phyloP scores from a whole-genome alignment of 306 rosid species.

The Begonia peltatifolia region DNA sequence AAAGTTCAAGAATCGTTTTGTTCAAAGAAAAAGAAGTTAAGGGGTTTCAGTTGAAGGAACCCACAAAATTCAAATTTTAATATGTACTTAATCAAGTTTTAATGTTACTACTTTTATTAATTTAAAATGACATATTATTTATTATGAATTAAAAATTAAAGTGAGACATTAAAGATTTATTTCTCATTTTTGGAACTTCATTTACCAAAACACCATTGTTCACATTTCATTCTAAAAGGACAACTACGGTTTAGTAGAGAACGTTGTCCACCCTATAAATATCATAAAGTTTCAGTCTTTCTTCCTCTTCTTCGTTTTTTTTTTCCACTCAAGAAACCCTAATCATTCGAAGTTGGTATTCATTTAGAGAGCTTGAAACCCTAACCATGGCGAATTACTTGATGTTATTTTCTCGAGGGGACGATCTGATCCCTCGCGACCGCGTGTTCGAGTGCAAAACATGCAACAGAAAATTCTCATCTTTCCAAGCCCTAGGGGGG shows the following conservation, averaged over 20 bases:
- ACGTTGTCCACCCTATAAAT: not conserved
- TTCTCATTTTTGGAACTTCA: not conserved
- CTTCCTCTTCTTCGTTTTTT: not conserved
- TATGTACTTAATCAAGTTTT: too few species aligned
- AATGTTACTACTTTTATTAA: too few species aligned
- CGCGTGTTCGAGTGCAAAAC: conserved; percentile 94
- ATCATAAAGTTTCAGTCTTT: not conserved
- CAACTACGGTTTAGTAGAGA: conserved; percentile 1
- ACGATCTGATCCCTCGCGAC: conserved; percentile 11
- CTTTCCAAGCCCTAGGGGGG: conserved; percentile 95
- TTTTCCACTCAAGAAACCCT: not conserved
- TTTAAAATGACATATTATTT: too few species aligned
- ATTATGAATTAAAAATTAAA: too few species aligned
- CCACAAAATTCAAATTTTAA: too few species aligned
- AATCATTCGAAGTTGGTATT: too few species aligned
- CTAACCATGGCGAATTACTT: conserved; percentile 68
- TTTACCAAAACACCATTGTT: not conserved
- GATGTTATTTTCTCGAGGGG: conserved; percentile 62
- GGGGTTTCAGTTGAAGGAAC: too few species aligned
- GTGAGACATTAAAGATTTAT: too few species aligned
- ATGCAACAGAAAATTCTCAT: conserved; percentile 65
- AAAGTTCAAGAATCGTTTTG: too few species aligned
- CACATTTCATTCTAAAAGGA: not conserved
- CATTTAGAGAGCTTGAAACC: conserved; percentile 34
- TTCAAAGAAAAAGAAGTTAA: too few species aligned